Conservation (phyloP, 1,284 basidiomycete genomes). For the Ceratobasidium sp. region DNA sequence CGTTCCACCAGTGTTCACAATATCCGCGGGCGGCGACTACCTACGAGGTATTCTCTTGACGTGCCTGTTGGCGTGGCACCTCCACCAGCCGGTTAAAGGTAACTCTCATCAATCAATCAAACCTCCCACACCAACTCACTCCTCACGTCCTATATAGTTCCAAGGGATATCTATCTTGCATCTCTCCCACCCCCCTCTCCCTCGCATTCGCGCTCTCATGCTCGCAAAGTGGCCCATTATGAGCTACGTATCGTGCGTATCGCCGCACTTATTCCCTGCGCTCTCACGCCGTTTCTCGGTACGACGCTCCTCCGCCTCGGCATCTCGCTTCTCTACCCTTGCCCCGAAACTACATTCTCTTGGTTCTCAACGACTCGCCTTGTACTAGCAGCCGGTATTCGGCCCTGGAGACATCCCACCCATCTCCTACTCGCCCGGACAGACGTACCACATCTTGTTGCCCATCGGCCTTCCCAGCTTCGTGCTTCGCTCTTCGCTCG, state of each 20-base stretch:
- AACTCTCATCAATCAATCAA: constrained; percentile 46
- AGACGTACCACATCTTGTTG: constrained; percentile 66
- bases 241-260: constrained; percentile 71
- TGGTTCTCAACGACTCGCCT: constrained; percentile 82
- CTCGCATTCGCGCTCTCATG: constrained; percentile 49
- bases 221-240: constrained; percentile 58
- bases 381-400: constrained; percentile 78
- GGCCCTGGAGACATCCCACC: constrained; percentile 77
- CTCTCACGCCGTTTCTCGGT: constrained; percentile 73
- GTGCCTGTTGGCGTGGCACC: constrained; percentile 71
- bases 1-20: constrained; percentile 75
- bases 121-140: not conserved
- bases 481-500: not conserved
- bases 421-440: constrained; percentile 68
- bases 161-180: constrained; percentile 73
- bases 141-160: constrained; percentile 60
- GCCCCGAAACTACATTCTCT: constrained; percentile 61
- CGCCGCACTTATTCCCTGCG: constrained; percentile 63
- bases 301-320: constrained; percentile 65
- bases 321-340: not conserved
- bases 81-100: constrained; percentile 83
- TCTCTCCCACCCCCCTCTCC: constrained; percentile 61
- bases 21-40: constrained; percentile 80
- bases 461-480: constrained; percentile 48
- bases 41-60: constrained; percentile 64